These are phyloP conservation scores for Rhynchospora tenuis DNA, from an alignment of 176 grass and related monocot genomes.

Conservation along the genomic window DNA sequence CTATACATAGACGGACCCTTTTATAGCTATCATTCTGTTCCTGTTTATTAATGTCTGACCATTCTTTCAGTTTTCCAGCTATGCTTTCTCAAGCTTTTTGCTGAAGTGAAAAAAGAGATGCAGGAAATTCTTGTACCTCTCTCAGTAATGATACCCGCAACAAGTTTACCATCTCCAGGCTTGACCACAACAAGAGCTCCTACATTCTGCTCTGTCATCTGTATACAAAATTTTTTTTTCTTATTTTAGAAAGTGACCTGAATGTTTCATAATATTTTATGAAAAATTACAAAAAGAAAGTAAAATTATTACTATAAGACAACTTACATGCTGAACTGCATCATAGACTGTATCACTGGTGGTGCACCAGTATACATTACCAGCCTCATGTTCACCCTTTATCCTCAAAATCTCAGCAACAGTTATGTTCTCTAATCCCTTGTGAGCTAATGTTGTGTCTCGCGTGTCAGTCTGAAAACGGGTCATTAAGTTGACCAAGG, in stretches of 20 bases:
- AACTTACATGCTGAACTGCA: conserved; percentile 58
- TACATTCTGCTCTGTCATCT: conserved; percentile 76
- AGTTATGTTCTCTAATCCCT: conserved; percentile 81
- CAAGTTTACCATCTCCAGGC: conserved; percentile 57
- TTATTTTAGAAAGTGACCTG: not conserved
- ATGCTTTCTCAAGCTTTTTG: not conserved
- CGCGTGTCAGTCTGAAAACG: conserved; percentile 52
- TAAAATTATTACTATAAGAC: not conserved
- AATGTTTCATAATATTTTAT: not conserved
- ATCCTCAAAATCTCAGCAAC: conserved; percentile 64
- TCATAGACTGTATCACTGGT: conserved; percentile 49
- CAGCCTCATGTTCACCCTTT: conserved; percentile 54
- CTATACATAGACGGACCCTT: not conserved
- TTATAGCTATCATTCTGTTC: not conserved
- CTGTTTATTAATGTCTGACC: not conserved
- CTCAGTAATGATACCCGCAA: conserved; percentile 82
- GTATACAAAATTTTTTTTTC: conserved; percentile 22
- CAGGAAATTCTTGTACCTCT: conserved; percentile 47
- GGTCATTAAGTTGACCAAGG: conserved; percentile 49
- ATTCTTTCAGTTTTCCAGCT: not conserved
- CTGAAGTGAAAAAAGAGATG: not conserved
- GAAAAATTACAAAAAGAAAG: not conserved
- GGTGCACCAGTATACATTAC: conserved; percentile 62
- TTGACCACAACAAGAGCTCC: conserved; percentile 87
- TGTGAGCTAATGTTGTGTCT: conserved; percentile 50